These are phyloP conservation scores for Fusarium guadeloupense DNA, from an alignment of 2,329 filamentous ascomycete species.

Conservation along the genomic window DNA sequence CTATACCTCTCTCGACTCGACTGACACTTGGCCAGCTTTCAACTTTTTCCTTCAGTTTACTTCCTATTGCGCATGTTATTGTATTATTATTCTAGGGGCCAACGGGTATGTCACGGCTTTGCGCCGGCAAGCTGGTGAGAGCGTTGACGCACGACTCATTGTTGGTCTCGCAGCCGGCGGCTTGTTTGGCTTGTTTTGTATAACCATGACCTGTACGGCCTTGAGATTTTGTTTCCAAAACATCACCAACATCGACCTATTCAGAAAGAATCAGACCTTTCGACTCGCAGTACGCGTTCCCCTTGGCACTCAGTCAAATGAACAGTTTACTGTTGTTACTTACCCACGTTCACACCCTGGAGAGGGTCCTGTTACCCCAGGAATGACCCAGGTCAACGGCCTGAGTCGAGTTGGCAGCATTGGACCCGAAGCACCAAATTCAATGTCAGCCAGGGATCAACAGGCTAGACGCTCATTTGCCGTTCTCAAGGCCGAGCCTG, in stretches of 20 bases:
- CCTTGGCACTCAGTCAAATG: slow-evolving; percentile 52
- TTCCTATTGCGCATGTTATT: slow-evolving; percentile 75
- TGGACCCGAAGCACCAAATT: slow-evolving; percentile 22
- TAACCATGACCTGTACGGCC: slow-evolving; percentile 79
- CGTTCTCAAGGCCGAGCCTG: slow-evolving; percentile 75
- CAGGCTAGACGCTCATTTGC: slow-evolving; percentile 75
- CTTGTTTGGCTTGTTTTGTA: slow-evolving; percentile 83
- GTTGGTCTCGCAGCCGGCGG: slow-evolving; percentile 71
- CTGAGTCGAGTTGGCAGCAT: slow-evolving; percentile 3
- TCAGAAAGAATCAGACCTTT: slow-evolving; percentile 71
- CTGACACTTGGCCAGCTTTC: slow-evolving; percentile 63
- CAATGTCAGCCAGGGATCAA: slow-evolving; percentile 50
- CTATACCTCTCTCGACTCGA: neutral
- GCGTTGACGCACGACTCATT: slow-evolving; percentile 68
- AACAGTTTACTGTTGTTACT: slow-evolving; percentile 61
- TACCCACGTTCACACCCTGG: slow-evolving; percentile 61
- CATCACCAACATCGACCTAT: slow-evolving; percentile 83
- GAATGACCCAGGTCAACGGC: slow-evolving; percentile 7
- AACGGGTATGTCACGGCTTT: slow-evolving; percentile 71
- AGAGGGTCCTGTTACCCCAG: slow-evolving; percentile 11
- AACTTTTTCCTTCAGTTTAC: slow-evolving; percentile 95
- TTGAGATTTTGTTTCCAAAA: slow-evolving; percentile 76
- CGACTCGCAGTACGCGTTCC: slow-evolving; percentile 80
- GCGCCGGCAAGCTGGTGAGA: slow-evolving; percentile 53
- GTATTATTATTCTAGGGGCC: slow-evolving; percentile 69